A percentile compares a stretch with the other conserved stretches of the same genome.
Conservation (phyloP, 805 yeast genomes). For the Myxozyma mucilagina region DNA sequence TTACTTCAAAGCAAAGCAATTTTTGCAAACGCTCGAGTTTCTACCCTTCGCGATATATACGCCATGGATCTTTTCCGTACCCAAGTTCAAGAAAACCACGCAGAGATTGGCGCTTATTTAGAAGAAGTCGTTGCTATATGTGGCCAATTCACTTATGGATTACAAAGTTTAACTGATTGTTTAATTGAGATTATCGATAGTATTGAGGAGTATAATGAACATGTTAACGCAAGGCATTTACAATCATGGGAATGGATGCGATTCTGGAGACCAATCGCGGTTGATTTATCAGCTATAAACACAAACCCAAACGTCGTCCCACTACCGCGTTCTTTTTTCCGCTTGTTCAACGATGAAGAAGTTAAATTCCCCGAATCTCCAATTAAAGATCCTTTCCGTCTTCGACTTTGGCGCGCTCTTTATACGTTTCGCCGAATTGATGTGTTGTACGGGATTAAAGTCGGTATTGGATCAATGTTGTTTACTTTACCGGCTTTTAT, state of each 20-base stretch:
- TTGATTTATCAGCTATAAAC: not conserved
- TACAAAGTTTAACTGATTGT: slow-evolving; percentile 62
- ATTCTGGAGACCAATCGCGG: not conserved
- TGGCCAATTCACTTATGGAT: slow-evolving; percentile 69
- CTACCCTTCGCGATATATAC: slow-evolving; percentile 60
- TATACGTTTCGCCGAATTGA: slow-evolving; percentile 62
- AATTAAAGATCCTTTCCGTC: slow-evolving; percentile 27
- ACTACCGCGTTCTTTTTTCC: not conserved
- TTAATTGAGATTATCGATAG: slow-evolving; percentile 38
- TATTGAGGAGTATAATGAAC: slow-evolving; percentile 2
- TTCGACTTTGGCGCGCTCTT: slow-evolving; percentile 43
- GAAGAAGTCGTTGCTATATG: slow-evolving; percentile 84
- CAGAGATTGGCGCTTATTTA: slow-evolving; percentile 51
- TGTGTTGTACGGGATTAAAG: slow-evolving; percentile 75
- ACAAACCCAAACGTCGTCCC: not conserved
- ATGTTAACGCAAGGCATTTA: not conserved
- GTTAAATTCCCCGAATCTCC: not conserved
- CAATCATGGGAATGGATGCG: slow-evolving; percentile 12
- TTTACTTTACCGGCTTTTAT: slow-evolving; percentile 68
- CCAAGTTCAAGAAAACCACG: slow-evolving; percentile 37
- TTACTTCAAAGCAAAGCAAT: slow-evolving; percentile 40
- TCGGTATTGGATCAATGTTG: slow-evolving; percentile 71
- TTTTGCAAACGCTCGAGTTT: slow-evolving; percentile 56
- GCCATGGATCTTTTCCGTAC: slow-evolving; percentile 52
- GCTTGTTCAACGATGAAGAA: not conserved